These are phyloP conservation scores for Pythium rishiriense DNA, from an alignment of 352 stramenopile genomes.

Conservation along the genomic window DNA sequence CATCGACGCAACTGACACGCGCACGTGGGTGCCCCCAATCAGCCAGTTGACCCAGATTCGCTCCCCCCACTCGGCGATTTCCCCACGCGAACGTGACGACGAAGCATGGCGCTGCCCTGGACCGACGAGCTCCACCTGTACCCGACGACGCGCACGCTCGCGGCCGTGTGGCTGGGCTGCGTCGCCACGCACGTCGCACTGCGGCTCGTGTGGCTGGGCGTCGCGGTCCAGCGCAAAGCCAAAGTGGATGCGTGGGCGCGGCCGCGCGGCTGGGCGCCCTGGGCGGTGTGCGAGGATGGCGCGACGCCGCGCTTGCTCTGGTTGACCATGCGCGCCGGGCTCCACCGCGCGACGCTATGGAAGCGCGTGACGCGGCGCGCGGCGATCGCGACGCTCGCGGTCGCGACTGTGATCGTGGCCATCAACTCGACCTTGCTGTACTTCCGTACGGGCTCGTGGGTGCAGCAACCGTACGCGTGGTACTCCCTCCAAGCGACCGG, in stretches of 20 bases:
- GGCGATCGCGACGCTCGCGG: constrained; percentile 4
- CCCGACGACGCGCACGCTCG: constrained; percentile 34
- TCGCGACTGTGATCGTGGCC: neutral
- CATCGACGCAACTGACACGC: too few species aligned
- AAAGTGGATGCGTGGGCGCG: neutral
- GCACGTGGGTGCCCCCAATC: too few species aligned
- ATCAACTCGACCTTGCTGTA: constrained; percentile 39
- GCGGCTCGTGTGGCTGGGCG: constrained; percentile 11
- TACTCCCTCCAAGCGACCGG: constrained; percentile 51
- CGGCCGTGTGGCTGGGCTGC: constrained; percentile 29
- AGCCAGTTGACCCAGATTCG: too few species aligned
- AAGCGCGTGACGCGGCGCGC: constrained; percentile 12
- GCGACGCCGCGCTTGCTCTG: constrained; percentile 11
- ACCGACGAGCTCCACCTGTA: constrained; percentile 40
- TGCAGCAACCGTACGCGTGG: constrained; percentile 61
- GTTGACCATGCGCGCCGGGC: constrained; percentile 8
- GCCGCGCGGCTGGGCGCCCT: neutral
- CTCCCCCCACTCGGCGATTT: too few species aligned
- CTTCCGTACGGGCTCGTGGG: constrained; percentile 44
- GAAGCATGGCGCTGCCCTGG: neutral
- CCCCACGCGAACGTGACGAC: too few species aligned
- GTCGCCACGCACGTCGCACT: constrained; percentile 40
- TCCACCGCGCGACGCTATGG: constrained; percentile 15
- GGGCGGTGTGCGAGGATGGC: constrained; percentile 4
- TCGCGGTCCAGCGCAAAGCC: constrained; percentile 3